Evolutionary conservation across 2,329 filamentous ascomycete species (phyloP).

Genomic region (Diplodia scrobiculata): DNA sequence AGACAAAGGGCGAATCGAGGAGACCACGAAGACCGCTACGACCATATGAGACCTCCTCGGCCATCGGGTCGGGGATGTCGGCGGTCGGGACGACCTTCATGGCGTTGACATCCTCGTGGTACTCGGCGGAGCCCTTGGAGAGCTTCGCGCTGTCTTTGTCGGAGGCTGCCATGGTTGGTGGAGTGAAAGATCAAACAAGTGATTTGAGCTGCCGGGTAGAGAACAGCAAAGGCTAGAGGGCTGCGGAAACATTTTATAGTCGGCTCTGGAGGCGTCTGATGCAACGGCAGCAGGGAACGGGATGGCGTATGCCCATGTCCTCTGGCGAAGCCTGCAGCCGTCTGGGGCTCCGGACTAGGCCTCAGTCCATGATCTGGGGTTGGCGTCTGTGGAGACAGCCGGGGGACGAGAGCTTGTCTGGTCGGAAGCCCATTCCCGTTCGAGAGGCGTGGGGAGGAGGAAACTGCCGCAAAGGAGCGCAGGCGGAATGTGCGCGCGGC

Average conservation of each 20-base stretch:
- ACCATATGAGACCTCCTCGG: conserved; percentile 36
- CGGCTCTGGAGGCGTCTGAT: neutral
- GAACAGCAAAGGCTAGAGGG: neutral
- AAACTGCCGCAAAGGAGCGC: neutral
- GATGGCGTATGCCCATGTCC: conserved; percentile 6
- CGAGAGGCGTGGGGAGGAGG: neutral
- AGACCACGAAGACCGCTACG: conserved; percentile 40
- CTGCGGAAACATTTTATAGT: neutral
- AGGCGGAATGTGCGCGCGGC: conserved; percentile 5
- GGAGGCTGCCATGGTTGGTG: neutral
- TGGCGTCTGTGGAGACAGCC: conserved; percentile 3
- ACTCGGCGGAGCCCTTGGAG: conserved; percentile 2
- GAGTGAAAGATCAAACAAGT: neutral
- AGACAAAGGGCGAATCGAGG: conserved; percentile 46
- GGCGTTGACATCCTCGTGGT: conserved; percentile 17
- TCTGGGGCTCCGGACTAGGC: conserved; percentile 19
- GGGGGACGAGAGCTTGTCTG: neutral
- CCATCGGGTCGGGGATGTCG: conserved; percentile 21
- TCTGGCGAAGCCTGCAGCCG: neutral
- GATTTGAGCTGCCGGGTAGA: neutral
- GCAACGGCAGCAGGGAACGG: conserved; percentile 1
- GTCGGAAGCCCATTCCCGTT: conserved; percentile 23
- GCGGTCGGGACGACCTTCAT: conserved; percentile 16
- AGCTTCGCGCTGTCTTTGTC: conserved; percentile 23
- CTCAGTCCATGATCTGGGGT: conserved; percentile 13